A percentile compares a stretch with the other conserved stretches of the same genome.
phyloP scores from a whole-genome alignment of 345 rosid species.

The Gossypium stocksii region DNA sequence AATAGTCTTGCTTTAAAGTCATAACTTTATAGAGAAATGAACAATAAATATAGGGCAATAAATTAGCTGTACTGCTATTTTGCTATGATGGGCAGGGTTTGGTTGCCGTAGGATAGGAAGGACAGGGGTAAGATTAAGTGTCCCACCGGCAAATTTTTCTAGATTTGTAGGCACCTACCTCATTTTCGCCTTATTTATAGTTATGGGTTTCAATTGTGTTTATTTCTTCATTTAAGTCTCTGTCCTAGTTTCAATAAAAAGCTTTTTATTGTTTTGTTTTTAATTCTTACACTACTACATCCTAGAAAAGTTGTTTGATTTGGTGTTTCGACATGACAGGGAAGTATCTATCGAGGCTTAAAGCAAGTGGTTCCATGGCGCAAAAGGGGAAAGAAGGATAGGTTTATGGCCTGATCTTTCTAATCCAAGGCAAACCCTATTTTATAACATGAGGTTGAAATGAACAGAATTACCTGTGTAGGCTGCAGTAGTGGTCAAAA shows the following conservation, averaged over 20 bases:
- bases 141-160: not conserved
- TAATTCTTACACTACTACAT: not conserved
- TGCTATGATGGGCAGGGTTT: too few relatives aligned
- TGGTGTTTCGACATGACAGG: constrained; percentile 35
- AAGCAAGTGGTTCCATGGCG: constrained; percentile 68
- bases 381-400: constrained; percentile 42
- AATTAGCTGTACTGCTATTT: not conserved
- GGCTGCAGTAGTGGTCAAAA: not conserved
- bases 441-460: not conserved
- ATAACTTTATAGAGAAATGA: not conserved
- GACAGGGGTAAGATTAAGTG: too few relatives aligned
- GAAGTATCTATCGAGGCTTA: constrained; percentile 50
- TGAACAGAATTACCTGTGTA: not conserved
- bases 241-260: not conserved
- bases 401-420: constrained; percentile 26
- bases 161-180: not conserved
- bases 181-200: not conserved
- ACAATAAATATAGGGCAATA: not conserved
- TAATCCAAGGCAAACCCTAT: not conserved
- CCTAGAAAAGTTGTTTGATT: not conserved
- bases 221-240: not conserved
- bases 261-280: not conserved
- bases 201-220: not conserved
- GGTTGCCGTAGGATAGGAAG: too few relatives aligned
- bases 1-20: not conserved